Percentiles rank a stretch among this genome's conserved stretches.
These are phyloP conservation scores for Erysimum cheiranthoides DNA, from an alignment of 345 rosid genomes.

Conservation along the genomic window DNA sequence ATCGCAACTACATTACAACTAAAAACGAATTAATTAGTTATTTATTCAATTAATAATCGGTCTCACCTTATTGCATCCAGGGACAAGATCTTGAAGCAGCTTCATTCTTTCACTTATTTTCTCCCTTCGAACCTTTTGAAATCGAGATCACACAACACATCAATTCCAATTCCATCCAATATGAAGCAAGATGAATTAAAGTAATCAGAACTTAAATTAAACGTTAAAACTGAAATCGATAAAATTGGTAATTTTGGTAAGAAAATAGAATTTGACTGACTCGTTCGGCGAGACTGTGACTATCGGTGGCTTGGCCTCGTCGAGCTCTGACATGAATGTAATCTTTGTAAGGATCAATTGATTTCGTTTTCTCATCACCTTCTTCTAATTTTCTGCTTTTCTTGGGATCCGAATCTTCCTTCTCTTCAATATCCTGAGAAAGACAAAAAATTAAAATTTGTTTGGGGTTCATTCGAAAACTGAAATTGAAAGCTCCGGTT, in stretches of 20 bases:
- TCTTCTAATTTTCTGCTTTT: conserved; percentile 46
- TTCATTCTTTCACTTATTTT: conserved; percentile 98
- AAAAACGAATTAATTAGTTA: conserved; percentile 1
- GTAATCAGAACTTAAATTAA: background rate
- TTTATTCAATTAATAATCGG: background rate
- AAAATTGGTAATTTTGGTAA: background rate
- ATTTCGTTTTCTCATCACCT: conserved; percentile 46
- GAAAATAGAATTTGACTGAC: conserved; percentile 47
- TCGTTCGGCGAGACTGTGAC: conserved; percentile 96
- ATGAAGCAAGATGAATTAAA: background rate
- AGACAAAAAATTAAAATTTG: background rate
- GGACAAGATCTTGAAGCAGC: conserved; percentile 95
- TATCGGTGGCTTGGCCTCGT: conserved; percentile 96
- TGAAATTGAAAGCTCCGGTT: background rate
- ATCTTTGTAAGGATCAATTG: conserved; percentile 64
- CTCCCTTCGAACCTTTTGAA: conserved; percentile 80
- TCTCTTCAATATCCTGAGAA: conserved; percentile 49
- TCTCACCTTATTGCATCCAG: conserved; percentile 91
- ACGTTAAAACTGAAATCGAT: background rate
- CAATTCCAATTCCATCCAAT: background rate
- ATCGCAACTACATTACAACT: conserved; percentile 17
- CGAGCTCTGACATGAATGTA: conserved; percentile 92
- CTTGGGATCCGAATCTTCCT: conserved; percentile 49
- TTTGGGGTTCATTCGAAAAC: background rate
- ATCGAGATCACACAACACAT: background rate